These are phyloP conservation scores for Thielaviopsis ethacetica DNA, from an alignment of 2,329 filamentous ascomycete genomes.

Conservation along the genomic window DNA sequence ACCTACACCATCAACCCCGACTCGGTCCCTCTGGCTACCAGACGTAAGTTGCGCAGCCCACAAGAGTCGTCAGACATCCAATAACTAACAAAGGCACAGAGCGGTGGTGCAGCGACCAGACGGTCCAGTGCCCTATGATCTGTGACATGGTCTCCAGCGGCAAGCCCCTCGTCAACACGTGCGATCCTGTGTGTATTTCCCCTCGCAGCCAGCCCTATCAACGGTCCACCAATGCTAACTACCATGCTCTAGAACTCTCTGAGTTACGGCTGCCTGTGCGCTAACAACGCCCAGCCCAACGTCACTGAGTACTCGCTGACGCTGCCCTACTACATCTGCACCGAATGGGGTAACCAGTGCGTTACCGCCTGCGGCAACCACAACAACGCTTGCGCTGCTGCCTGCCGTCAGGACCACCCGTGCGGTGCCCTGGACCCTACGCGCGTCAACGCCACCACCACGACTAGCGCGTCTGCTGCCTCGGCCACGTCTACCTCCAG, in stretches of 20 bases:
- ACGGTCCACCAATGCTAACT: neutral
- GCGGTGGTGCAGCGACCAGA: constrained; percentile 50
- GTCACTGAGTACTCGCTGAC: constrained; percentile 63
- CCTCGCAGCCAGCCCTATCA: neutral
- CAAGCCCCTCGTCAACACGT: constrained; percentile 44
- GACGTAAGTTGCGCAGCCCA: constrained; percentile 28
- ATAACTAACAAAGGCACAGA: constrained; percentile 21
- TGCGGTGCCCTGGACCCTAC: constrained; percentile 55
- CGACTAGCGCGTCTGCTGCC: constrained; percentile 24
- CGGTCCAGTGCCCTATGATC: constrained; percentile 51
- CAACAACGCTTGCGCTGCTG: constrained; percentile 39
- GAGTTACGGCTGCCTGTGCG: constrained; percentile 57
- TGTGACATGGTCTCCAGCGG: constrained; percentile 43
- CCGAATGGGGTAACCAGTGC: constrained; percentile 54
- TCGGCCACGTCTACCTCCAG: constrained; percentile 13
- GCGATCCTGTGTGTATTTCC: constrained; percentile 39
- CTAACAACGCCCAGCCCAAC: constrained; percentile 49
- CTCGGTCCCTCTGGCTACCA: constrained; percentile 34
- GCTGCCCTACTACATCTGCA: constrained; percentile 62
- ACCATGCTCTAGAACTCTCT: constrained; percentile 33
- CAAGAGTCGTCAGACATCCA: neutral
- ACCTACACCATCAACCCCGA: constrained; percentile 43
- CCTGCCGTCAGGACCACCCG: constrained; percentile 49
- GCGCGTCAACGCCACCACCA: constrained; percentile 36
- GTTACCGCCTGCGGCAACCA: constrained; percentile 35